phyloP scores from a whole-genome alignment of 2,329 filamentous ascomycete genomes.

The Colletotrichum sp. region DNA sequence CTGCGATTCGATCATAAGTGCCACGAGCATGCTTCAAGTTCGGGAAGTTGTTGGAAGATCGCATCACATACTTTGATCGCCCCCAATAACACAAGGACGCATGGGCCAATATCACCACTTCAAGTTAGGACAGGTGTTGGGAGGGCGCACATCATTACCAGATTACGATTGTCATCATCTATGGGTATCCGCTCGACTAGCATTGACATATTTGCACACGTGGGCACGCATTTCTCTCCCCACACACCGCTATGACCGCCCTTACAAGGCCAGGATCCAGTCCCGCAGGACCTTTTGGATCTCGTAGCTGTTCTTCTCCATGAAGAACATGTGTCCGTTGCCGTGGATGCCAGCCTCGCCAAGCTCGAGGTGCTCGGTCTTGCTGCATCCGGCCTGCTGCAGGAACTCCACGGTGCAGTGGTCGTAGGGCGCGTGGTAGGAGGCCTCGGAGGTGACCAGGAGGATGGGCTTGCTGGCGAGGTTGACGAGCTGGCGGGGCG shows the following conservation, averaged over 20 bases:
- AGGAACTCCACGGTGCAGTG: slow-evolving; percentile 45
- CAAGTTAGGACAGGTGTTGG: neutral
- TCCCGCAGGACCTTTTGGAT: slow-evolving; percentile 31
- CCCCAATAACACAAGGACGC: neutral
- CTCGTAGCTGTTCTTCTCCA: slow-evolving; percentile 51
- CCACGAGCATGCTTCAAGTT: neutral
- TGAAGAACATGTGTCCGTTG: slow-evolving; percentile 53
- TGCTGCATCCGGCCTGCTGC: slow-evolving; percentile 43
- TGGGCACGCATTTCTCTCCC: neutral
- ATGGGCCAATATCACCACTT: neutral
- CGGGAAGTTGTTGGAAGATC: neutral
- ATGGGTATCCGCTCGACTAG: slow-evolving; percentile 8
- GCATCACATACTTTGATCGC: neutral
- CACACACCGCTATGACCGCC: neutral
- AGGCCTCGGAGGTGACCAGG: slow-evolving; percentile 45
- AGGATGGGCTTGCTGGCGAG: slow-evolving; percentile 38
- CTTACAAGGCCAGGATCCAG: slow-evolving; percentile 25
- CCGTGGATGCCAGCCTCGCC: slow-evolving; percentile 42
- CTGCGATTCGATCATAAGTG: neutral
- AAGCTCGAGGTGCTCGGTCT: slow-evolving; percentile 39
- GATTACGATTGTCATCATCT: slow-evolving; percentile 6
- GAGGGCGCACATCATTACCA: neutral
- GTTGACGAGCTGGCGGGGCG: slow-evolving; percentile 39
- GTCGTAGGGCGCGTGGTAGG: slow-evolving; percentile 51
- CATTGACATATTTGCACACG: neutral